Base-by-base conservation (phyloP, 441 rosid genomes). In the Cnidoscolus chayamansa region DNA sequence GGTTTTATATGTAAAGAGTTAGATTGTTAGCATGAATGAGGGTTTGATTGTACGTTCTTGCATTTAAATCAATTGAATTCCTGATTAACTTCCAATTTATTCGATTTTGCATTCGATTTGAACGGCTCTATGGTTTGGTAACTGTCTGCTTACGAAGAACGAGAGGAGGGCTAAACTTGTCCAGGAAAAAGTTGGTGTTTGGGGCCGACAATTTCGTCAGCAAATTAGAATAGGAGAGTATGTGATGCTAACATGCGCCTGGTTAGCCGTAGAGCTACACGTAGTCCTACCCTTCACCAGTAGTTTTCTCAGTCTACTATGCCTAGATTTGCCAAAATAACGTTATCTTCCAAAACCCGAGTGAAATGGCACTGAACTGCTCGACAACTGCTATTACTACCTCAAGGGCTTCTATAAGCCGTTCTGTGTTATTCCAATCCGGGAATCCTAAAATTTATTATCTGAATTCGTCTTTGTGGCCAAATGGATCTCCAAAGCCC, bases 341-440 rank as follows among this genome's bases (percentile, higher is more conserved):
- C 4, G 40, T 19, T 2, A 47, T 54, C 59, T 25, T 9, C 13
- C 0, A 9, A 51, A 0, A 30, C 30, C 25, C 10, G 17, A 11
- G 10, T 10, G 51, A 64, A 66, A 74, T 81, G 84, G 82, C 78
- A 15, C 37, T 76, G 50, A 60, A 71, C 67, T 60, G 71, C 68
- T 64, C 78, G 5, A 19, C 77, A 13, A 68, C 81, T 35, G 5
- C 3, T 35, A 4, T 35, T 35, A 4, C 40, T 35, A 35, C 40
- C n/a, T 13, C 60, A 13, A 69, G 63, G 25, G 15, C 72, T 51
- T 43, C 79, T 16, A 12, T 71, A 55, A 78, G 77, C 64, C 65
- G 35, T 61, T 75, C 84, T 15, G n/a, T 85, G 50, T 69, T 86
- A 0, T 72, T 72, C 56, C 75, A 82, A 3, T 63, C 77, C n/a